phyloP scores from a whole-genome alignment of 345 rosid species.

The Syzygium aqueum region DNA sequence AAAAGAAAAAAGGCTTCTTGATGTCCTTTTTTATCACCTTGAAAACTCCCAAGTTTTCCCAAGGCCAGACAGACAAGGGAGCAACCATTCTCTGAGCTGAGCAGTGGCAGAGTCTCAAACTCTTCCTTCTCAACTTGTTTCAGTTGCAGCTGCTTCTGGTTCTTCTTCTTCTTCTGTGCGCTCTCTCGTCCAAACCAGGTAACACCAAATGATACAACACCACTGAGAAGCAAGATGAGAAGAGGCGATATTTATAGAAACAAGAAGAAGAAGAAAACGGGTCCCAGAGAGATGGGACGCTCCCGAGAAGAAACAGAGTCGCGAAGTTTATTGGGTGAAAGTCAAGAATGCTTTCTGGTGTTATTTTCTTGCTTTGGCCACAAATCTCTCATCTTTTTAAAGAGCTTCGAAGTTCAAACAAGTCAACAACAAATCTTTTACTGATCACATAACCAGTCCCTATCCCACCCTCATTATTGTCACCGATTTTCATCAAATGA shows the following conservation, averaged over 20 bases:
- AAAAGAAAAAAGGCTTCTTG: neutral
- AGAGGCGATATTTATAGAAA: neutral
- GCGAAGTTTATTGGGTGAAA: neutral
- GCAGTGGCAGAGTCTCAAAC: neutral
- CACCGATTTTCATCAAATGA: neutral
- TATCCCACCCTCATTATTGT: neutral
- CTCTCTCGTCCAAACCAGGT: neutral
- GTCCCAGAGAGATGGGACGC: neutral
- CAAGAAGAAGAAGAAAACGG: neutral
- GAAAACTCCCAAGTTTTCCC: constrained; percentile 68
- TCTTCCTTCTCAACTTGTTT: neutral
- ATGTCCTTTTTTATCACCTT: constrained; percentile 43
- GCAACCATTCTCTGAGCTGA: constrained; percentile 34
- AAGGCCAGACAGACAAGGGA: constrained; percentile 76
- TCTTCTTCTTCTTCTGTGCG: neutral
- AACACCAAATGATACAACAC: neutral
- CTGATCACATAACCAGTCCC: neutral
- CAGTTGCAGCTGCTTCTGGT: neutral
- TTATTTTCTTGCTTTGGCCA: neutral
- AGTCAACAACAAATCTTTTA: neutral
- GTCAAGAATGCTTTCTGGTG: neutral
- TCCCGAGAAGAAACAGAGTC: neutral
- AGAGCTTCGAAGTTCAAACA: neutral
- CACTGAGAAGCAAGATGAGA: neutral
- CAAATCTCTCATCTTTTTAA: neutral